Conservation (phyloP, 768 basidiomycete genomes). For the Mycena kentingensis region DNA sequence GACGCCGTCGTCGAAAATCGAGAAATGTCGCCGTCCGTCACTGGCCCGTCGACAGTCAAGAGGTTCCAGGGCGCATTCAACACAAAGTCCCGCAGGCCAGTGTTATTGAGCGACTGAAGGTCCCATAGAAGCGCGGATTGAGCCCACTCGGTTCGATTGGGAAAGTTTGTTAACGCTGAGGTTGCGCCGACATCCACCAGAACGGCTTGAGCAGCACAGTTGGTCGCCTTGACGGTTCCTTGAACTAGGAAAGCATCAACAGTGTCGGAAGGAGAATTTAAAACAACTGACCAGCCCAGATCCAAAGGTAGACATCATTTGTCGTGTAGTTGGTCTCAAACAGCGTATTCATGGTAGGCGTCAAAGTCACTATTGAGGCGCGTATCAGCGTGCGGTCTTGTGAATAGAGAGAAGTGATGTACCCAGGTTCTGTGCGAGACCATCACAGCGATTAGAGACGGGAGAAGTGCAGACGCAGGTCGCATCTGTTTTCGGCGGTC, state of each 20-base stretch:
- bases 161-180: constrained; percentile 39
- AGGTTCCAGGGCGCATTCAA: constrained; percentile 49
- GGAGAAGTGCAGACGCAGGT: constrained; percentile 62
- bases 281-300: no score
- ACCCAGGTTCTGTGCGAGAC: constrained; percentile 52
- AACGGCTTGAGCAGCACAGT: constrained; percentile 55
- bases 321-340: constrained; percentile 50
- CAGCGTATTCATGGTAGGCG: constrained; percentile 49
- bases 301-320: constrained; percentile 44
- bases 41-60: constrained; percentile 45
- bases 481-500: constrained; percentile 44
- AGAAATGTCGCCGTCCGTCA: constrained; percentile 27
- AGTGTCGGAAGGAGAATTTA: no score
- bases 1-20: constrained; percentile 45
- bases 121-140: constrained; percentile 64
- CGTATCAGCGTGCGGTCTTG: not conserved
- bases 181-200: constrained; percentile 56
- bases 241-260: no score
- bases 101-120: constrained; percentile 29
- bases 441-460: constrained; percentile 45
- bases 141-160: constrained; percentile 59
- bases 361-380: constrained; percentile 38
- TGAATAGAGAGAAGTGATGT: not conserved
- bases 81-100: constrained; percentile 48
- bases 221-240: constrained; percentile 42